phyloP scores from a whole-genome alignment of 192 early-diverging fungal genomes.

The Coemansia erecta region DNA sequence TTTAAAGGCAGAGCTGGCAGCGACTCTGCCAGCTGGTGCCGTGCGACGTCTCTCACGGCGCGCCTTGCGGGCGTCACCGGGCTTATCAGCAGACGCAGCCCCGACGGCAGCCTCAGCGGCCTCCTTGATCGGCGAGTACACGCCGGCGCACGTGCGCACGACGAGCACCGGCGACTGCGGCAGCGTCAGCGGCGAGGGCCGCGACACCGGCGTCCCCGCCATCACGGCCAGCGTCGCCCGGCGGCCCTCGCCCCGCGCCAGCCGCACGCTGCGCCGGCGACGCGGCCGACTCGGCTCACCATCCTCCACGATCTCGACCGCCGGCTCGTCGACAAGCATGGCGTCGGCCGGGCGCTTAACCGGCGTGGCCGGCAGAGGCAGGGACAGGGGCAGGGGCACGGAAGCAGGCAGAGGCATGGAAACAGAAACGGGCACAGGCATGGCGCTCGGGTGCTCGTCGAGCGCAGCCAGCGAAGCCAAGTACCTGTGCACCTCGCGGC shows the following conservation, averaged over 20 bases:
- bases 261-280: slow-evolving; percentile 27
- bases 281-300: background rate
- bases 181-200: background rate
- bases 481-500: slow-evolving; percentile 10
- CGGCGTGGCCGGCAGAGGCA: background rate
- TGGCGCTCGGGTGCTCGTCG: background rate
- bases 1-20: no score
- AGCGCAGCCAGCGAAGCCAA: slow-evolving; percentile 1
- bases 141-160: slow-evolving; percentile 8
- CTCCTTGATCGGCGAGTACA: slow-evolving; percentile 1
- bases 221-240: slow-evolving; percentile 1
- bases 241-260: slow-evolving; percentile 6
- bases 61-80: background rate
- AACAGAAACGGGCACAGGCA: no score
- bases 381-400: background rate
- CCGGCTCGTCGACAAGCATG: slow-evolving; percentile 12
- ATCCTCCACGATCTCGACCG: background rate
- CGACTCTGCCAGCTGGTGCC: slow-evolving; percentile 6
- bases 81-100: background rate
- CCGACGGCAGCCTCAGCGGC: background rate
- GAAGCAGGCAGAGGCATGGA: no score
- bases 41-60: slow-evolving; percentile 23
- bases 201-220: background rate
- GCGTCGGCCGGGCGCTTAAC: background rate
- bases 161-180: slow-evolving; percentile 17